A percentile compares a stretch with the other conserved stretches of the same genome.
Evolutionary conservation across 2,329 filamentous ascomycete genomes (phyloP).

Genomic region (Fonsecaea erecta): DNA sequence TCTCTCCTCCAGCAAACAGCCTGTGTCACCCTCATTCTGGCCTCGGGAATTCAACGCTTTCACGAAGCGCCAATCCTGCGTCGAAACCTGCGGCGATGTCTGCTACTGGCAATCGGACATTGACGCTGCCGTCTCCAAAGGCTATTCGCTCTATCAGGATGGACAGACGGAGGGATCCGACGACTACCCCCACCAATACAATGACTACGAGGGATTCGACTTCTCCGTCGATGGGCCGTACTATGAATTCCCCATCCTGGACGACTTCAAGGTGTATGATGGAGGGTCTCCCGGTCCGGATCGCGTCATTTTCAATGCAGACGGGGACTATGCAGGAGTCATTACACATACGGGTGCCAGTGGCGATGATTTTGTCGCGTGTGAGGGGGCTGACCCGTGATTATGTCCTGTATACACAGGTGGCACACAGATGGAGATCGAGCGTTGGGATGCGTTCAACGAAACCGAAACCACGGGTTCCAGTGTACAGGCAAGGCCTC

Average conservation of each 20-base stretch:
- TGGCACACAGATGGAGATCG: neutral
- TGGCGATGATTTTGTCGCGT: constrained; percentile 71
- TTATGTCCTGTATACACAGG: no score
- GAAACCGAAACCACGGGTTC: neutral
- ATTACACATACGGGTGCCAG: constrained; percentile 74
- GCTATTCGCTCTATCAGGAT: constrained; percentile 56
- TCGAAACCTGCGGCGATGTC: constrained; percentile 58
- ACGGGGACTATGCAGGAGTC: constrained; percentile 62
- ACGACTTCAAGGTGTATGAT: constrained; percentile 55
- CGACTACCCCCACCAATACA: constrained; percentile 63
- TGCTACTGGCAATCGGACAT: constrained; percentile 59
- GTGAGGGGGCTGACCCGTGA: constrained; percentile 40
- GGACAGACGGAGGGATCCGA: constrained; percentile 47
- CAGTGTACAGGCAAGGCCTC: neutral
- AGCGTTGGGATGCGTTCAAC: neutral
- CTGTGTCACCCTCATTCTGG: constrained; percentile 2
- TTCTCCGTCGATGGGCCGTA: constrained; percentile 64
- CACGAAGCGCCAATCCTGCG: constrained; percentile 45
- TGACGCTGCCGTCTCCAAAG: constrained; percentile 55
- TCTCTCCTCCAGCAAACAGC: constrained; percentile 14
- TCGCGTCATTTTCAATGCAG: constrained; percentile 66
- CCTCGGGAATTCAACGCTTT: constrained; percentile 34
- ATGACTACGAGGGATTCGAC: constrained; percentile 66
- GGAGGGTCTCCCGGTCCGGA: constrained; percentile 70
- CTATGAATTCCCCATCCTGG: constrained; percentile 66